Evolutionary conservation across 805 yeast species (phyloP), one percentile per base, ranked within the genome.

Genomic region (Saccharomyces paradoxus): DNA sequence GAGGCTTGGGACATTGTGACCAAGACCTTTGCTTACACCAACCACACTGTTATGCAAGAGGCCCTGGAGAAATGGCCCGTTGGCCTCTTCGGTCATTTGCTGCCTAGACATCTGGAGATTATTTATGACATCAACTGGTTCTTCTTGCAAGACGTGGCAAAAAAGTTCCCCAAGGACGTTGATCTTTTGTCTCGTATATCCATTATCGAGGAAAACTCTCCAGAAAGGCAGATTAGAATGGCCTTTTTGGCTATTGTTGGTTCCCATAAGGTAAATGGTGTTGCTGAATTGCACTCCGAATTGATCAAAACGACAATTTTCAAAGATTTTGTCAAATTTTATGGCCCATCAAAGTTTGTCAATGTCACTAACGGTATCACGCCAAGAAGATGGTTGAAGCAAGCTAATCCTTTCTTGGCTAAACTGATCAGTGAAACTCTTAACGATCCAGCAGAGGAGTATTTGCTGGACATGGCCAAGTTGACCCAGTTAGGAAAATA

Each of bases 41-140:
- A 90, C 72, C 97, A 90, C 71, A 90, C 97, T 0, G 97, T 90
- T 48, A 85, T 90, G 89, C 84, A 84, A 57, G 97, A 90, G 76
- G 97, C 97, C 24, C 78, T 91, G 58, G 97, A 90, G 75, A 91
- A 88, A 74, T 90, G 97, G 97, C 96, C 96, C 8, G 84, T 91
- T 55, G 86, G 86, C 54, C 75, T 90, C 60, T 74, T 90, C 59
- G 88, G 86, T 49, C 83, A 80, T 63, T 72, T 90, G 69, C 79
- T 90, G 60, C 97, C 97, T 57, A 82, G 97, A 71, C 97, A 90
- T 72, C 74, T 90, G 75, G 95, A 90, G 72, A 87, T 90, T 63
- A 84, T 91, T 64, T 90, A 87, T 70, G 92, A 87, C 56, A 86
- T 90, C 71, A 90, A 90, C 72, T 79, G 81, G 72, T 78, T 69